Percentiles rank a stretch among this genome's conserved stretches.
Evolutionary conservation across 2,329 filamentous ascomycete genomes (phyloP).

Genomic region (Fusarium piperis): DNA sequence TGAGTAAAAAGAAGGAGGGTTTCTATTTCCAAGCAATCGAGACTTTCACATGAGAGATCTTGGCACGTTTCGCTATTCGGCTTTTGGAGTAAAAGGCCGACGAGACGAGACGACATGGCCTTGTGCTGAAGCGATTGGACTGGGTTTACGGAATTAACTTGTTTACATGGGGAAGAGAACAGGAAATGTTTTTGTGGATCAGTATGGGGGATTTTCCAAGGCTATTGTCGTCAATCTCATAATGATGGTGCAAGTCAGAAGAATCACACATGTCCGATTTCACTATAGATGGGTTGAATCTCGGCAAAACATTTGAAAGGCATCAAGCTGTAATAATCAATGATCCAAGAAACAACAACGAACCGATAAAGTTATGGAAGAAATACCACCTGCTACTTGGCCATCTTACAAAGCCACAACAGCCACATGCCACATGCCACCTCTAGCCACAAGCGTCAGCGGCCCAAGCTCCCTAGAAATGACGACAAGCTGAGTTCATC

Average conservation of each 20-base stretch:
- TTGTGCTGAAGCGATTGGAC: neutral
- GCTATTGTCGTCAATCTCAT: neutral
- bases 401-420: neutral
- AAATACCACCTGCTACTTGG: too few species aligned
- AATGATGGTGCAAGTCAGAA: conserved; percentile 1
- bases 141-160: neutral
- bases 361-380: too few species aligned
- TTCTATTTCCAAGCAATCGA: neutral
- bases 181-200: neutral
- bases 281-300: neutral
- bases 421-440: conserved; percentile 13
- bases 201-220: too few species aligned
- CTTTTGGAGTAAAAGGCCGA: conserved; percentile 11
- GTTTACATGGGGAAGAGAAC: neutral
- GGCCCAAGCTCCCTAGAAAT: conserved; percentile 33
- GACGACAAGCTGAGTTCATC: conserved; percentile 45
- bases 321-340: neutral
- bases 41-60: neutral
- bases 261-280: neutral
- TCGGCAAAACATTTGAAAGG: neutral
- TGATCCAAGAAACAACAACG: neutral
- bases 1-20: neutral
- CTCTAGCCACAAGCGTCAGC: conserved; percentile 9
- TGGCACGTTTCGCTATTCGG: conserved; percentile 12
- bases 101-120: neutral